Conservation (phyloP, 371 early-diverging fungal genomes). For the Mucor mucedo region DNA sequence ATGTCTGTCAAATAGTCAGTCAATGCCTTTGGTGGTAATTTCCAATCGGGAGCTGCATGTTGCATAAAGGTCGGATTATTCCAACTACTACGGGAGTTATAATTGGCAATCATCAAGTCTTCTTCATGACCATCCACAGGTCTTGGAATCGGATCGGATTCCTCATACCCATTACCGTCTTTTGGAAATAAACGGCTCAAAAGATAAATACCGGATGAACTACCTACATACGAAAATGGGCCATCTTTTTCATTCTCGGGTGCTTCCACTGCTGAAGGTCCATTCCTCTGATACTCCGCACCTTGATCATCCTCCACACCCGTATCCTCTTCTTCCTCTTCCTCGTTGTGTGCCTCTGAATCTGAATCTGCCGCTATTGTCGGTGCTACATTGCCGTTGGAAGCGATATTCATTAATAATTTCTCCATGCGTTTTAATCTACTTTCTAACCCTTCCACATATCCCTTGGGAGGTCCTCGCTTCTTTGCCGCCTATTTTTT, state of each 20-base stretch:
- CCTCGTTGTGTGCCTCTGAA: neutral
- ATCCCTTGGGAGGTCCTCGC: conserved; percentile 35
- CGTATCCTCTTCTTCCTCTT: neutral
- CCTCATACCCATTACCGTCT: neutral
- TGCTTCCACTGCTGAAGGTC: conserved; percentile 11
- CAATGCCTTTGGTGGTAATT: conserved; percentile 38
- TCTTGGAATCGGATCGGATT: conserved; percentile 14
- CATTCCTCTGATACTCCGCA: no score
- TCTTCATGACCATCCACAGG: conserved; percentile 31
- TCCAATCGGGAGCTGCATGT: conserved; percentile 27
- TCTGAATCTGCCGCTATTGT: neutral
- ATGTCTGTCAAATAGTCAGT: conserved; percentile 32
- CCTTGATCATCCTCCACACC: neutral
- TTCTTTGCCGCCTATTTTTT: conserved; percentile 35
- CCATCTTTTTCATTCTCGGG: neutral
- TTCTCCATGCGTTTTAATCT: conserved; percentile 34
- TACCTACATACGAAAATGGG: conserved; percentile 39
- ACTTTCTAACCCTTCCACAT: conserved; percentile 32
- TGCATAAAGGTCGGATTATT: conserved; percentile 13
- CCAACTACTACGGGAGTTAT: conserved; percentile 1
- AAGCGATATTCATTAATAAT: conserved; percentile 25
- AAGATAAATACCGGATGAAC: conserved; percentile 48
- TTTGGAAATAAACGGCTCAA: conserved; percentile 33
- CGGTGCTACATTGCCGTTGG: conserved; percentile 21
- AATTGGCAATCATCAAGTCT: conserved; percentile 36